A percentile compares a stretch with the other conserved stretches of the same genome.
Conservation (phyloP, 73 alveolate genomes). For the Tetrahymena elliotti region DNA sequence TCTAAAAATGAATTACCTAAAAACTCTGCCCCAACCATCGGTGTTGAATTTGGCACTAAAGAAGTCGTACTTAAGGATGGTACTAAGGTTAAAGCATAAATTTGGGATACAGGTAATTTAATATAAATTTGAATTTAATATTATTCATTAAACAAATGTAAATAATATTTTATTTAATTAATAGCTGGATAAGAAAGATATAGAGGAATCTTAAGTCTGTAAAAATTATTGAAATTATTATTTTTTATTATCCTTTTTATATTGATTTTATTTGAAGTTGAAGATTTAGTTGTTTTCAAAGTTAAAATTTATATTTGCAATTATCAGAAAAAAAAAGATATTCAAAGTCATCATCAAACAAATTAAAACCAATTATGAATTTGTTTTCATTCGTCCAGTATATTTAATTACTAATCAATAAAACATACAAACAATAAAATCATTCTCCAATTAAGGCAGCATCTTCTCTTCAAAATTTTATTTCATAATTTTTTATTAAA, state of each 20-base stretch:
- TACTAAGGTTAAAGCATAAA: slow-evolving; percentile 84
- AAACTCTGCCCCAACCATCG: slow-evolving; percentile 86
- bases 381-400: too few relatives aligned
- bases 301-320: background rate
- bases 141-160: too few relatives aligned
- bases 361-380: too few relatives aligned
- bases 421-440: too few relatives aligned
- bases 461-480: background rate
- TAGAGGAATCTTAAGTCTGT: slow-evolving; percentile 74
- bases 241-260: background rate
- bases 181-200: slow-evolving; percentile 78
- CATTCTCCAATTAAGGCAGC: background rate
- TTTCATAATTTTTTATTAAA: too few relatives aligned
- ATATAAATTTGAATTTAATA: background rate
- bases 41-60: slow-evolving; percentile 93
- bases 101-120: slow-evolving; percentile 87
- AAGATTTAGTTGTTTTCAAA: background rate
- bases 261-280: background rate
- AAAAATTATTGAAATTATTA: background rate
- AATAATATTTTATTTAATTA: background rate
- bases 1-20: slow-evolving; percentile 84
- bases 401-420: too few relatives aligned
- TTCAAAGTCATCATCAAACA: too few relatives aligned
- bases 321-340: background rate
- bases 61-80: slow-evolving; percentile 76